phyloP scores from a whole-genome alignment of 2,329 filamentous ascomycete genomes.

The Samsoniella hepiali region DNA sequence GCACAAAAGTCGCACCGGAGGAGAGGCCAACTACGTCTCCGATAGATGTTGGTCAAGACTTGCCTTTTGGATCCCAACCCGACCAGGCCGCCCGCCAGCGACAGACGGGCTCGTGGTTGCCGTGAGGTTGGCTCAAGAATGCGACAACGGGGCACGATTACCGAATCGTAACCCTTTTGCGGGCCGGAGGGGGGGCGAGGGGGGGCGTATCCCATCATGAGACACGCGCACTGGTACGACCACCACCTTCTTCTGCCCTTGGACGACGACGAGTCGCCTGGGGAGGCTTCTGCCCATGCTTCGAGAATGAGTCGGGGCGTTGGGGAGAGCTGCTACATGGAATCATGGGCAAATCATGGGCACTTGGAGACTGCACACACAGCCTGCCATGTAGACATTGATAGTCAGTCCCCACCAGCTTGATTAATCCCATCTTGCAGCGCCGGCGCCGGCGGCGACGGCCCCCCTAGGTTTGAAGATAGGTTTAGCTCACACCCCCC shows the following conservation, averaged over 20 bases:
- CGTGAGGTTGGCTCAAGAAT: slow-evolving; percentile 18
- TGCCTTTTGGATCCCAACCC: too few species aligned
- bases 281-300: not conserved
- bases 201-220: slow-evolving; percentile 8
- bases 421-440: not conserved
- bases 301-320: not conserved
- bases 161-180: slow-evolving; percentile 19
- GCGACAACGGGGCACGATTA: slow-evolving; percentile 19
- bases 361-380: too few species aligned
- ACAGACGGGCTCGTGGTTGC: not conserved
- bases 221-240: slow-evolving; percentile 1
- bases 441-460: not conserved
- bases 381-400: too few species aligned
- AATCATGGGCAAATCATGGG: not conserved
- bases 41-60: too few species aligned
- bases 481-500: not conserved
- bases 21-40: too few species aligned
- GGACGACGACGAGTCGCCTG: not conserved
- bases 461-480: not conserved
- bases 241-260: not conserved
- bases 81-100: not conserved
- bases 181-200: slow-evolving; percentile 6
- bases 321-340: not conserved
- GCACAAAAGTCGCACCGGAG: too few species aligned
- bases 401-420: not conserved